Evolutionary conservation across 495 filamentous ascomycete genomes (phyloP).

Genomic region (Penicillium angulare): DNA sequence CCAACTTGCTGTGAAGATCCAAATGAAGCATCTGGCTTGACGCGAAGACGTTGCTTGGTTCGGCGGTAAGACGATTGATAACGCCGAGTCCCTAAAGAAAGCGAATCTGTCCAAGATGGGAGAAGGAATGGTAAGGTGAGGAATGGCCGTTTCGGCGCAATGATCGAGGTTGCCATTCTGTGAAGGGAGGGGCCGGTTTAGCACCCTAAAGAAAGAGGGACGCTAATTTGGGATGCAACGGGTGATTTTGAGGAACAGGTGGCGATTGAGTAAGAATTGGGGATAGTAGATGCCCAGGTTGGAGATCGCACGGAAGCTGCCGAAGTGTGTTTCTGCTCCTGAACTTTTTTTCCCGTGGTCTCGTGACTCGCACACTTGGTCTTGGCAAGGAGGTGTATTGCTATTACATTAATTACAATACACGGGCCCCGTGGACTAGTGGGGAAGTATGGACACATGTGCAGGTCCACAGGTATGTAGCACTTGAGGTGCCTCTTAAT

Average conservation of each 20-base stretch:
- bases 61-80: conserved; percentile 69
- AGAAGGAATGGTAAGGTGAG: conserved; percentile 43
- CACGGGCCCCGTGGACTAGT: no score
- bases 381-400: not conserved
- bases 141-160: conserved; percentile 37
- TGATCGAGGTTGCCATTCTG: conserved; percentile 33
- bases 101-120: conserved; percentile 35
- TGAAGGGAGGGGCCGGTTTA: no score
- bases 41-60: conserved; percentile 67
- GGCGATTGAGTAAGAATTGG: not conserved
- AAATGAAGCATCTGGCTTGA: conserved; percentile 74
- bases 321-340: conserved; percentile 1
- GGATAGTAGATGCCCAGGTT: no score
- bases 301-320: not conserved
- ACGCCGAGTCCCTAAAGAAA: conserved; percentile 39
- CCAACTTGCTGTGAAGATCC: conserved; percentile 42
- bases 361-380: conserved; percentile 17
- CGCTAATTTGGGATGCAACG: not conserved
- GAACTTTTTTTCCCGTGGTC: conserved; percentile 29
- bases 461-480: no score
- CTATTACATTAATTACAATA: not conserved
- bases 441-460: no score
- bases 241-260: not conserved
- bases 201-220: not conserved
- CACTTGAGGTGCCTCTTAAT: no score